Conservation (phyloP, 2,329 filamentous ascomycete species). For the Colletotrichum liriopes region DNA sequence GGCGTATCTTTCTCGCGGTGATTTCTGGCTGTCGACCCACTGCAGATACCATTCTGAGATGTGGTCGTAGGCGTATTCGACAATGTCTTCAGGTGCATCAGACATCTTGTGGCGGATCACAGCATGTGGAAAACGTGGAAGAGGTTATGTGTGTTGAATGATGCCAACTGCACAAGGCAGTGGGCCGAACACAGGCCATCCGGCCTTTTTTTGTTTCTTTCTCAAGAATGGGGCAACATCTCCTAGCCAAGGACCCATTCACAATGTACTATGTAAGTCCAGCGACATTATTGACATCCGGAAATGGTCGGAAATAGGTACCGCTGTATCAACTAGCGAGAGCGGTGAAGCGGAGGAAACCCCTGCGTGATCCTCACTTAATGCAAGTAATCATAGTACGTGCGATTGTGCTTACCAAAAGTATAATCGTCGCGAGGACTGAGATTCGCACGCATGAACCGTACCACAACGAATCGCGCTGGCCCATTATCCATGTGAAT, state of each 20-base stretch:
- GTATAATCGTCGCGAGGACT: too few species aligned
- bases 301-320: too few species aligned
- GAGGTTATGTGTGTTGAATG: not conserved
- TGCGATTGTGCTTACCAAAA: too few species aligned
- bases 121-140: not conserved
- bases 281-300: too few species aligned
- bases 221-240: not conserved
- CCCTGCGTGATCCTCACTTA: too few species aligned
- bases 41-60: not conserved
- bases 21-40: not conserved
- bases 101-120: not conserved
- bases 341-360: too few species aligned
- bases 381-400: too few species aligned
- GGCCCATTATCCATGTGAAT: too few species aligned
- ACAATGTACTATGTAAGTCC: too few species aligned
- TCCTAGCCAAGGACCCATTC: not conserved
- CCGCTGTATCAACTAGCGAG: too few species aligned
- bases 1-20: constrained; percentile 4
- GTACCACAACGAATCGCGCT: too few species aligned
- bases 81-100: not conserved
- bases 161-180: not conserved
- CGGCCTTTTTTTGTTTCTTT: not conserved
- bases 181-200: not conserved
- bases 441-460: too few species aligned
- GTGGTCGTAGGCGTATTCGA: not conserved